Base-by-base conservation (phyloP, 2,329 filamentous ascomycete genomes). In the Dendryphion nanum region DNA sequence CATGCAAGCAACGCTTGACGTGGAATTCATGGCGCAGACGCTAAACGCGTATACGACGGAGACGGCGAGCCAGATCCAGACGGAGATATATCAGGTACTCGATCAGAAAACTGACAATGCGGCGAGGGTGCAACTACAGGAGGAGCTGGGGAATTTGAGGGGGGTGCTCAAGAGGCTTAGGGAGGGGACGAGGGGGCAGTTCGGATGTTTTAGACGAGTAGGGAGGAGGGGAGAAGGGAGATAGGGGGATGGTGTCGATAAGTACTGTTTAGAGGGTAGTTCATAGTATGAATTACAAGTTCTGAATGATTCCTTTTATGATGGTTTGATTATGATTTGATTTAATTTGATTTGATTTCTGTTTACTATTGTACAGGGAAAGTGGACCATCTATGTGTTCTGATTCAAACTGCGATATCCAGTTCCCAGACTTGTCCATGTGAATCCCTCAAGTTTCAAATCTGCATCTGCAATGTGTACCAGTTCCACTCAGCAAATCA, bases 1-100 rank as follows among this genome's bases (percentile, higher is more conserved):
- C 35, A 95, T 97, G 83, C 94, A 98, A 68, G 94, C 94, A 2
- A 98, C 93, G 0, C 79, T 98, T 1, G 93, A 98, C 59, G 90
- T 96, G 2, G 93, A 98, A 67, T 97, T 98, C 60, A 83, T 97
- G 40, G 88, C 90, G 1, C 93, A 98, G 71, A 96, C 91, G 4
- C 77, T 98, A 21, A 86, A 81, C 44, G 84, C 90, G 51, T 98
- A 94, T 66, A 93, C 88, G 0, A 93, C 88, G 0, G 86, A 95
- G 40, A 78, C 81, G 35, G 88, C 89, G 3, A 82, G 82, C 6
- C 82, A 90, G 60, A 76, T 87, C 12, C 93, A 97, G 70, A 85
- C 85, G 52, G 82, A 90, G 63, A 91, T 98, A 33, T 98, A 97
- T 66, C 81, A 93, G 48, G 89, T 93, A 61, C 73, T 98, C 13